Evolutionary conservation across 2,329 filamentous ascomycete genomes (phyloP).

Genomic region (Mycosphaerella sp.): DNA sequence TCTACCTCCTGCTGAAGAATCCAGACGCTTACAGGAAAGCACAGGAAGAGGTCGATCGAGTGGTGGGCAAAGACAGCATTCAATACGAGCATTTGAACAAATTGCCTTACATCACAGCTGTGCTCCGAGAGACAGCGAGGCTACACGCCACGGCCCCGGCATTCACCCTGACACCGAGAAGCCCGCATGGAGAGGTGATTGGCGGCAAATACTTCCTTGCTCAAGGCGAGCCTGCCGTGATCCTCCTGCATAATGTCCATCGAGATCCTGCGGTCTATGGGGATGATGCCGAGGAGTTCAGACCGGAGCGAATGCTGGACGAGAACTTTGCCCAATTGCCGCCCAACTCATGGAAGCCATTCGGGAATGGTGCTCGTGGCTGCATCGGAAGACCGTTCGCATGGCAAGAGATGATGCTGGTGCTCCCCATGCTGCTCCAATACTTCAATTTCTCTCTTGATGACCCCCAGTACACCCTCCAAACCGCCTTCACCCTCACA

Average conservation of each 20-base stretch:
- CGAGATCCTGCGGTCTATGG: slow-evolving; percentile 59
- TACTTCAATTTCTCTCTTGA: slow-evolving; percentile 62
- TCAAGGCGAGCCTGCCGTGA: slow-evolving; percentile 46
- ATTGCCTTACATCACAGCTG: slow-evolving; percentile 60
- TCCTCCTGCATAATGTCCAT: slow-evolving; percentile 52
- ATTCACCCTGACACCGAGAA: slow-evolving; percentile 50
- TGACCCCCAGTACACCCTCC: slow-evolving; percentile 54
- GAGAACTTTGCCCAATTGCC: slow-evolving; percentile 53
- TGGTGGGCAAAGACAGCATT: slow-evolving; percentile 55
- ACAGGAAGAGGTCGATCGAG: slow-evolving; percentile 60
- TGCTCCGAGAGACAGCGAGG: slow-evolving; percentile 61
- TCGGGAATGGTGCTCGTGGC: slow-evolving; percentile 62
- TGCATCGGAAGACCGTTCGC: slow-evolving; percentile 64
- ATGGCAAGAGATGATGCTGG: slow-evolving; percentile 63
- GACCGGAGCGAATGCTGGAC: slow-evolving; percentile 65
- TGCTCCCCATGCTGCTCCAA: slow-evolving; percentile 59
- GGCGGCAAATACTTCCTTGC: slow-evolving; percentile 56
- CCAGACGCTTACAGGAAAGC: slow-evolving; percentile 55
- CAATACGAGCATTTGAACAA: slow-evolving; percentile 56
- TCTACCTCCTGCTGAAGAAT: slow-evolving; percentile 60
- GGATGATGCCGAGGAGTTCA: slow-evolving; percentile 58
- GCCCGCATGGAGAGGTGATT: slow-evolving; percentile 46
- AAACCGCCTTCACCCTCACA: slow-evolving; percentile 52
- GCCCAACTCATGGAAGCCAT: slow-evolving; percentile 46
- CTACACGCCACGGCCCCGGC: slow-evolving; percentile 52